Percentiles rank a stretch among this genome's conserved stretches.
These are phyloP conservation scores for Termitomyces sp. DNA, from an alignment of 768 basidiomycete species.

Conservation along the genomic window DNA sequence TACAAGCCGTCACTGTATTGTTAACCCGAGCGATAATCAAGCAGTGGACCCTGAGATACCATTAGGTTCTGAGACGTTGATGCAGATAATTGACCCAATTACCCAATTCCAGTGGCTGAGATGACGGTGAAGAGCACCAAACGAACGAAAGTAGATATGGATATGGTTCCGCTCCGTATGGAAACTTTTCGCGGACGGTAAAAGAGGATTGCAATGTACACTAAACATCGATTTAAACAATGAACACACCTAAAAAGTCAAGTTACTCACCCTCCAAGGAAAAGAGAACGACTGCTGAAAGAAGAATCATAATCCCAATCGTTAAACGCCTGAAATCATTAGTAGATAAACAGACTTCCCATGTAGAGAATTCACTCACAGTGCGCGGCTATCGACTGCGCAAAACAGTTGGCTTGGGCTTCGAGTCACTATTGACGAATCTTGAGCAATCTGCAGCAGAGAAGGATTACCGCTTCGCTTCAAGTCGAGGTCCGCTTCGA, in stretches of 20 bases:
- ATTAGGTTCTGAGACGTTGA: neutral
- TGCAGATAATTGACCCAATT: neutral
- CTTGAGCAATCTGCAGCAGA: neutral
- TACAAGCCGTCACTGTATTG: conserved; percentile 4
- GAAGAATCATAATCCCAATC: neutral
- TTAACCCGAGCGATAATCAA: neutral
- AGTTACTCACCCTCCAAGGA: neutral
- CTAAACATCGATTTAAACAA: neutral
- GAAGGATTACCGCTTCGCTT: neutral
- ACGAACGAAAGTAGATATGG: neutral
- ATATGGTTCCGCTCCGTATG: neutral
- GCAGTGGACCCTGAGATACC: neutral
- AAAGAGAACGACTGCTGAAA: neutral
- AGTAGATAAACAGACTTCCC: too few species aligned
- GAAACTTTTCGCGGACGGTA: neutral
- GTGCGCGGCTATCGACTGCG: neutral
- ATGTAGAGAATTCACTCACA: neutral
- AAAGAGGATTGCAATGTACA: neutral
- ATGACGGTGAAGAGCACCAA: conserved; percentile 2
- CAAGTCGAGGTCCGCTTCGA: neutral
- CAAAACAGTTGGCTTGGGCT: neutral
- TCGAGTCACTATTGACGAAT: neutral
- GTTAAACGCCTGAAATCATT: neutral
- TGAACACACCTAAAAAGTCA: neutral
- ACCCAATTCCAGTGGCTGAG: conserved; percentile 4